Conservation (phyloP, 2,329 filamentous ascomycete species). For the Colletotrichum costaricense region DNA sequence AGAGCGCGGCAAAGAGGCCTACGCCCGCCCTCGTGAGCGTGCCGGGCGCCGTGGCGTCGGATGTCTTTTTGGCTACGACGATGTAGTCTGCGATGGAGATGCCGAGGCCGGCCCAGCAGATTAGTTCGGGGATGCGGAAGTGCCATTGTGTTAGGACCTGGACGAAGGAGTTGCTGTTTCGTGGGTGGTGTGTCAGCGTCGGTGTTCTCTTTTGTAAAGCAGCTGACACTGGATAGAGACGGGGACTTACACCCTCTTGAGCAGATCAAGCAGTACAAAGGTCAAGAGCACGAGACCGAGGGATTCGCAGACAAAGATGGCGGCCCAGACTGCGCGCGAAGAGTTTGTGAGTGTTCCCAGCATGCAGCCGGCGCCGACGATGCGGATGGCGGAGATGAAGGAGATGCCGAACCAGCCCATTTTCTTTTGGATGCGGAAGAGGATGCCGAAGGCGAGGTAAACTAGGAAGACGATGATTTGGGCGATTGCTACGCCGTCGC, state of each 20-base stretch:
- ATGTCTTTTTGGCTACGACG: conserved; percentile 22
- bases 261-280: conserved; percentile 28
- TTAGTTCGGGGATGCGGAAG: conserved; percentile 36
- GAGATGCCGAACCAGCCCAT: conserved; percentile 31
- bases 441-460: conserved; percentile 3
- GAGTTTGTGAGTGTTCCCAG: conserved; percentile 36
- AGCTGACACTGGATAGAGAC: background rate
- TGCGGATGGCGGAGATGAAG: conserved; percentile 37
- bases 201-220: background rate
- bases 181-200: background rate
- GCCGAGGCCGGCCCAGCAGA: conserved; percentile 38
- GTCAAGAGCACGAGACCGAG: conserved; percentile 36
- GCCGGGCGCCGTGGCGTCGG: conserved; percentile 32
- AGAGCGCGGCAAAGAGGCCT: conserved; percentile 35
- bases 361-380: conserved; percentile 38
- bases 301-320: conserved; percentile 38
- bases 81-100: conserved; percentile 38
- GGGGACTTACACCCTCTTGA: conserved; percentile 34
- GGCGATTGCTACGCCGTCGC: conserved; percentile 30
- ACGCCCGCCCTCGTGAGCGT: conserved; percentile 35
- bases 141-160: conserved; percentile 27
- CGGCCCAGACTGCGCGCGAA: conserved; percentile 36
- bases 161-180: conserved; percentile 23
- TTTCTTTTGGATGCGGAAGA: conserved; percentile 7
- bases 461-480: conserved; percentile 20